A percentile compares a stretch with the other conserved stretches of the same genome.
Conservation (phyloP, 352 stramenopile genomes). For the Globisporangium solare region DNA sequence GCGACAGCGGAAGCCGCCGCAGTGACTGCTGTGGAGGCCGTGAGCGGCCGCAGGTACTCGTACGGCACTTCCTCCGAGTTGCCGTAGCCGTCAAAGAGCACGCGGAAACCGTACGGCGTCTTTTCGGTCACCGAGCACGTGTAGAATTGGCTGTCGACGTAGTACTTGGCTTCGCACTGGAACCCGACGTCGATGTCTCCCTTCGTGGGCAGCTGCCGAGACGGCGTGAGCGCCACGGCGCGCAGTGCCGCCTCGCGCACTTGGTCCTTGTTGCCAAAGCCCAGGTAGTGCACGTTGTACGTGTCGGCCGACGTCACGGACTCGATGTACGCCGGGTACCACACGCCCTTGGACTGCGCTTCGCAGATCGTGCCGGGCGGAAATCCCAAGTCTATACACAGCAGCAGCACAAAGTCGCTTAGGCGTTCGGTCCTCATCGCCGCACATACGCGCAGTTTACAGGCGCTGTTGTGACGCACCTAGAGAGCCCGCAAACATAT, state of each 20-base stretch:
- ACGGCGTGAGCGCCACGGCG: slow-evolving; percentile 19
- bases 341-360: slow-evolving; percentile 55
- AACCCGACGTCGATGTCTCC: slow-evolving; percentile 48
- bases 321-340: slow-evolving; percentile 65
- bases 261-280: slow-evolving; percentile 61
- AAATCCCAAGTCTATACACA: slow-evolving; percentile 33
- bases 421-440: neutral
- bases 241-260: slow-evolving; percentile 38
- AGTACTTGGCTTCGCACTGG: slow-evolving; percentile 75
- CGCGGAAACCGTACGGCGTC: slow-evolving; percentile 69
- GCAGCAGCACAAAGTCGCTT: neutral
- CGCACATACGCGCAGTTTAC: neutral
- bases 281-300: slow-evolving; percentile 73
- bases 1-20: too few species aligned
- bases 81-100: slow-evolving; percentile 87
- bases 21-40: neutral
- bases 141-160: slow-evolving; percentile 76
- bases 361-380: slow-evolving; percentile 47
- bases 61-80: slow-evolving; percentile 89
- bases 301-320: slow-evolving; percentile 45
- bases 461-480: neutral
- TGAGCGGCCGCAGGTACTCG: slow-evolving; percentile 68
- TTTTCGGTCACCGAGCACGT: slow-evolving; percentile 54
- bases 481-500: neutral
- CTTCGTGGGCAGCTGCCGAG: slow-evolving; percentile 25